A percentile compares a stretch with the other conserved stretches of the same genome.
These are phyloP conservation scores for Silene latifolia DNA, from an alignment of 148 eudicot species.

Conservation along the genomic window DNA sequence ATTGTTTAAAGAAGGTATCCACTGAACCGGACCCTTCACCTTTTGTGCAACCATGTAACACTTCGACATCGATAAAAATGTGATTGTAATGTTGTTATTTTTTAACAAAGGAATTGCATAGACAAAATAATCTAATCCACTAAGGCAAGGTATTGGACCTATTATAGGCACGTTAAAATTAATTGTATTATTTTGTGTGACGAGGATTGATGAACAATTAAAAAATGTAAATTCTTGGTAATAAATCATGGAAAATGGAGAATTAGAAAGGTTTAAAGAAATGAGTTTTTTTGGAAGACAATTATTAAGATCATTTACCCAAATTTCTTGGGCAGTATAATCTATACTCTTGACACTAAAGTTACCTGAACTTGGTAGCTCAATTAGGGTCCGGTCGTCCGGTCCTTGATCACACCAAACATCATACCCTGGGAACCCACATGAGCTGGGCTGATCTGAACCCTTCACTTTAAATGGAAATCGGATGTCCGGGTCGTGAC, in stretches of 20 bases:
- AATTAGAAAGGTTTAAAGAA: conserved; percentile 33
- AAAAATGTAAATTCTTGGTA: conserved; percentile 37
- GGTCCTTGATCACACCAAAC: conserved; percentile 31
- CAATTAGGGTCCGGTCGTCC: conserved; percentile 32
- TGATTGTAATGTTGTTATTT: background rate
- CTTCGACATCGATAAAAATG: background rate
- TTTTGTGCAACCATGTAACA: conserved; percentile 24
- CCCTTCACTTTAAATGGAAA: conserved; percentile 42
- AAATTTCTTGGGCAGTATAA: conserved; percentile 48
- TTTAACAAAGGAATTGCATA: conserved; percentile 27
- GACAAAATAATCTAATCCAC: conserved; percentile 31
- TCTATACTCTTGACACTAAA: conserved; percentile 41
- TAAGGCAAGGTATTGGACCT: conserved; percentile 46
- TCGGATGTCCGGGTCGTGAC: conserved; percentile 29
- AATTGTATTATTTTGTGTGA: background rate
- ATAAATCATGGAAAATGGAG: conserved; percentile 40
- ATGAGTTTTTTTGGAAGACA: conserved; percentile 48
- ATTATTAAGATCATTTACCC: conserved; percentile 43
- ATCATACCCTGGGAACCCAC: conserved; percentile 46
- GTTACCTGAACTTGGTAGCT: conserved; percentile 39
- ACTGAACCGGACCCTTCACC: conserved; percentile 40
- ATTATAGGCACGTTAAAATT: conserved; percentile 16
- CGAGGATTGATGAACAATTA: conserved; percentile 34
- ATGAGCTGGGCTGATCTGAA: conserved; percentile 24
- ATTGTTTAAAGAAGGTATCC: conserved; percentile 17